Conservation (phyloP, 306 rosid species). For the Quillaja saponaria region DNA sequence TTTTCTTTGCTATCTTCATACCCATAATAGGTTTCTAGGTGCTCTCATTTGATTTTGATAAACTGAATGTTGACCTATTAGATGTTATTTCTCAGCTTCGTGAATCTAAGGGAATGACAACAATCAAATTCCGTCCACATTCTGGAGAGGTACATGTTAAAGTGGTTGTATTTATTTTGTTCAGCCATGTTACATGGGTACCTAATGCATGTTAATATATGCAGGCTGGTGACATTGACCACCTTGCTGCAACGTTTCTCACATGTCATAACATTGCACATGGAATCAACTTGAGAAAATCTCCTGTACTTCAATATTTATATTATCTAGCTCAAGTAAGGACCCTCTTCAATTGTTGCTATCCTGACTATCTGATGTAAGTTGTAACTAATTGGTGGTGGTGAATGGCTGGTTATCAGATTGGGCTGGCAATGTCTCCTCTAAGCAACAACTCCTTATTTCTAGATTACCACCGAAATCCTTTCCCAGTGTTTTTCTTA, state of each 20-base stretch:
- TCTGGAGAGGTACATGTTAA: conserved; percentile 79
- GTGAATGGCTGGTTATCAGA: conserved; percentile 44
- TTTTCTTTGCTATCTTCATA: conserved; percentile 1
- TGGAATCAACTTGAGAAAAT: conserved; percentile 93
- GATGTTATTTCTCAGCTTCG: conserved; percentile 75
- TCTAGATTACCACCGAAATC: conserved; percentile 96
- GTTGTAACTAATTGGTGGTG: conserved; percentile 16
- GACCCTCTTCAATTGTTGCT: conserved; percentile 11
- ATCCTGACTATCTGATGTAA: conserved; percentile 12
- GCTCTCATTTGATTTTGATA: conserved; percentile 10
- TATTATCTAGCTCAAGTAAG: conserved; percentile 81
- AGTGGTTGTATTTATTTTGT: conserved; percentile 21
- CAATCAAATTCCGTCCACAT: conserved; percentile 97
- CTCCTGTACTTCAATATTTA: conserved; percentile 89
- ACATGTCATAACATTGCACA: conserved; percentile 85
- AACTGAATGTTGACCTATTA: conserved; percentile 26
- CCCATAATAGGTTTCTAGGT: neutral
- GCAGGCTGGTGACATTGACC: conserved; percentile 98
- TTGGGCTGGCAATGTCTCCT: conserved; percentile 98
- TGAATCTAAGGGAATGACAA: conserved; percentile 92
- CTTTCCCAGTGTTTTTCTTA: conserved; percentile 84
- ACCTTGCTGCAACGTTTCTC: conserved; percentile 94
- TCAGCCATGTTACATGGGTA: conserved; percentile 3
- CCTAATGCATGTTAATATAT: conserved; percentile 32
- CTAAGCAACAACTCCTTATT: conserved; percentile 93